These are phyloP conservation scores for Wolfiporia cocos DNA, from an alignment of 1,284 basidiomycete species.

Conservation along the genomic window DNA sequence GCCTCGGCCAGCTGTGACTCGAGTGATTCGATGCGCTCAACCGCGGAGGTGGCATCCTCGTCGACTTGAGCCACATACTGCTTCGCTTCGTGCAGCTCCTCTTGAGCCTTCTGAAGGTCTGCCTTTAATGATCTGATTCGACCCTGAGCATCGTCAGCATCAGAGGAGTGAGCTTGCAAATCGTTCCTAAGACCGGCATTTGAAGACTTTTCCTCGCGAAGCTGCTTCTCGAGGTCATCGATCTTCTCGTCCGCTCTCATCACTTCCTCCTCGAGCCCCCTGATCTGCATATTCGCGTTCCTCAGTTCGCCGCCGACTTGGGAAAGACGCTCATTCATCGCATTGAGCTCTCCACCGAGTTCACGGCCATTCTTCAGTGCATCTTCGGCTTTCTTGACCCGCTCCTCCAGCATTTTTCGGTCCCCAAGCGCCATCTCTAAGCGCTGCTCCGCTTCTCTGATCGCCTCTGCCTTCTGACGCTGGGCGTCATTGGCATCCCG, in stretches of 20 bases:
- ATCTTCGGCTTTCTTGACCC: conserved; percentile 55
- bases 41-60: conserved; percentile 38
- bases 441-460: conserved; percentile 41
- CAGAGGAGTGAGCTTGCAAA: conserved; percentile 27
- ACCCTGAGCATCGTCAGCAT: conserved; percentile 17
- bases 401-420: conserved; percentile 46
- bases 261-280: conserved; percentile 51
- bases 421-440: conserved; percentile 41
- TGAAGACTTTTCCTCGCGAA: conserved; percentile 42
- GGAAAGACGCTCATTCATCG: conserved; percentile 54
- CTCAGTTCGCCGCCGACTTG: conserved; percentile 48
- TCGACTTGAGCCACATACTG: conserved; percentile 51
- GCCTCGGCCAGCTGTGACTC: conserved; percentile 43
- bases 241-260: conserved; percentile 40
- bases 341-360: conserved; percentile 56
- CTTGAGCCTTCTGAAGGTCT: conserved; percentile 24
- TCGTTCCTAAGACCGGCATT: conserved; percentile 29
- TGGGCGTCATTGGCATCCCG: conserved; percentile 33
- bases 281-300: conserved; percentile 47
- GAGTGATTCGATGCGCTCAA: conserved; percentile 43
- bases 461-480: conserved; percentile 36
- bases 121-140: conserved; percentile 19
- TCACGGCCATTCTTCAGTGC: conserved; percentile 56
- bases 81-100: conserved; percentile 38
- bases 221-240: conserved; percentile 45